Conservation (phyloP, 2,329 filamentous ascomycete genomes). For the Aspergillus pseudoglaucus region DNA sequence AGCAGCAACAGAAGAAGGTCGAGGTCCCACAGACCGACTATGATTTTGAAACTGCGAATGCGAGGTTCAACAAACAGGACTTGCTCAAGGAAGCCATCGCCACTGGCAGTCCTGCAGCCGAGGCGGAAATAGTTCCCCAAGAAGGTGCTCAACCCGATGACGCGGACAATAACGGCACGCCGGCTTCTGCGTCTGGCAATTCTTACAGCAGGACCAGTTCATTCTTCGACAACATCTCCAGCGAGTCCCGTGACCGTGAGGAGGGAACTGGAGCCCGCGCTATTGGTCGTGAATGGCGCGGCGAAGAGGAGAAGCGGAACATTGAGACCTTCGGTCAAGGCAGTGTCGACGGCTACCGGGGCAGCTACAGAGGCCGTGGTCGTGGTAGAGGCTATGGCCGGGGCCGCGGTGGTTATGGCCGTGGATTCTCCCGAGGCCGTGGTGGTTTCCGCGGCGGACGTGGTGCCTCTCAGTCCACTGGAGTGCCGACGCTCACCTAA, state of each 20-base stretch:
- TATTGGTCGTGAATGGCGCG: conserved; percentile 82
- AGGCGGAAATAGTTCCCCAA: conserved; percentile 40
- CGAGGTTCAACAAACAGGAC: conserved; percentile 84
- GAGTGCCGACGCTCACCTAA: conserved; percentile 31
- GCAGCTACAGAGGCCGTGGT: conserved; percentile 64
- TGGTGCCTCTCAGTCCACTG: conserved; percentile 31
- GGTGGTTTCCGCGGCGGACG: conserved; percentile 36
- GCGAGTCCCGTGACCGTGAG: conserved; percentile 81
- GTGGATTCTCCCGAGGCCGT: conserved; percentile 36
- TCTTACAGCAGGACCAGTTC: conserved; percentile 82
- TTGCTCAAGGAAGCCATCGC: conserved; percentile 83
- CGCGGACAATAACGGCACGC: conserved; percentile 24
- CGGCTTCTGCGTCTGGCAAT: conserved; percentile 31
- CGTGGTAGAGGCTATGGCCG: conserved; percentile 46
- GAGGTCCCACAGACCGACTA: conserved; percentile 88
- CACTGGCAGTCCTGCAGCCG: conserved; percentile 60
- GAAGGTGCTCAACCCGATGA: conserved; percentile 32
- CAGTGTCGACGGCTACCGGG: conserved; percentile 83
- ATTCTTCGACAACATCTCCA: conserved; percentile 98
- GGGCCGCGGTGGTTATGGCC: conserved; percentile 42
- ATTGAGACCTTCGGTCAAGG: conserved; percentile 97
- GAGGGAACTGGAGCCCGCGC: conserved; percentile 60
- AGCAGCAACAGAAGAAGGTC: conserved; percentile 58
- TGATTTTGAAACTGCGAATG: conserved; percentile 80
- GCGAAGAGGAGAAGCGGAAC: conserved; percentile 89